Conservation (phyloP, 495 filamentous ascomycete genomes). For the Rhizodiscina lignyota region DNA sequence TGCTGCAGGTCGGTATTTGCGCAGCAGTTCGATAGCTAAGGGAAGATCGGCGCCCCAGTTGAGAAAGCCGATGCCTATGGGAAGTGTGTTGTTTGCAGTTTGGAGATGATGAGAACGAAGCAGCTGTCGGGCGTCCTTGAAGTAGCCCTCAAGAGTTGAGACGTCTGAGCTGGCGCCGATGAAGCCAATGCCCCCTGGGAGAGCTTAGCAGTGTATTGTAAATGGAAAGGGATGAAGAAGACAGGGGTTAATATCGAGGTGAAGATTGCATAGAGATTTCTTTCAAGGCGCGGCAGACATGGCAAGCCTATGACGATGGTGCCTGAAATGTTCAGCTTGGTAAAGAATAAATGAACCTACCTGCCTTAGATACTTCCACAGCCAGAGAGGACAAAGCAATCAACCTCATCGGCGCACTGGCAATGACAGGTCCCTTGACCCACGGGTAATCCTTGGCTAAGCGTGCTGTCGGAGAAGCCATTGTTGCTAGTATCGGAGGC, state of each 20-base stretch:
- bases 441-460: slow-evolving; percentile 40
- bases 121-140: slow-evolving; percentile 14
- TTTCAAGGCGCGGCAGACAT: no score
- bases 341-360: slow-evolving; percentile 11
- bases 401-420: slow-evolving; percentile 56
- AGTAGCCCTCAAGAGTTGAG: slow-evolving; percentile 10
- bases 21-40: slow-evolving; percentile 24
- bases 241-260: not conserved
- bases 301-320: no score
- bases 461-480: not conserved
- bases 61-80: slow-evolving; percentile 48
- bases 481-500: no score
- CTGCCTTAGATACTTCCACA: slow-evolving; percentile 41
- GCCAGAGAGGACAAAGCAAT: slow-evolving; percentile 45
- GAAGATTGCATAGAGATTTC: no score
- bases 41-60: slow-evolving; percentile 35
- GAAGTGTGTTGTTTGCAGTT: slow-evolving; percentile 22
- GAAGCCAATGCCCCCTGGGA: slow-evolving; percentile 26
- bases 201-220: not conserved
- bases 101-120: slow-evolving; percentile 7
- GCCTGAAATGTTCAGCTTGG: no score
- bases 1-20: slow-evolving; percentile 38
- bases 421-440: slow-evolving; percentile 42
- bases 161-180: slow-evolving; percentile 20
- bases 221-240: no score